Evolutionary conservation across 352 stramenopile species (phyloP).

Genomic region (Phytophthora rubi): DNA sequence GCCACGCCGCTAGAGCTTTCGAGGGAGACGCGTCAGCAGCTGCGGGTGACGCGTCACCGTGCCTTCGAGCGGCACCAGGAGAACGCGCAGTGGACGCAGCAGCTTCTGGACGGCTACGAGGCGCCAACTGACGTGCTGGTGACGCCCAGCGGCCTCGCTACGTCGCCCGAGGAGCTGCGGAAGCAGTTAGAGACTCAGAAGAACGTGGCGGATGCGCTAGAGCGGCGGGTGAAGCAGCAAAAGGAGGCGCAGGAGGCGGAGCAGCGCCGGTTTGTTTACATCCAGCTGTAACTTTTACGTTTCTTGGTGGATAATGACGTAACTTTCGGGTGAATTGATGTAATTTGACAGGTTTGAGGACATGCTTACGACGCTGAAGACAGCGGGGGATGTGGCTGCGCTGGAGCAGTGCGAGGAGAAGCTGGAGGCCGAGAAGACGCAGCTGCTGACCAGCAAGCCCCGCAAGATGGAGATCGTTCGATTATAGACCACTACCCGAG

Average conservation of each 20-base stretch:
- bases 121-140: slow-evolving; percentile 2
- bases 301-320: neutral
- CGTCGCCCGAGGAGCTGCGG: slow-evolving; percentile 25
- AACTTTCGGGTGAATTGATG: neutral
- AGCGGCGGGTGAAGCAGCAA: slow-evolving; percentile 27
- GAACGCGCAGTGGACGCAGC: slow-evolving; percentile 64
- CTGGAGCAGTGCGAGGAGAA: slow-evolving; percentile 34
- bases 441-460: slow-evolving; percentile 22
- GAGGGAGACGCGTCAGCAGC: slow-evolving; percentile 50
- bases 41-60: slow-evolving; percentile 56
- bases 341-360: slow-evolving; percentile 36
- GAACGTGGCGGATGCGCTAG: slow-evolving; percentile 19
- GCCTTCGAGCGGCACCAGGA: slow-evolving; percentile 70
- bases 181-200: slow-evolving; percentile 23
- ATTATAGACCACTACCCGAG: slow-evolving; percentile 29
- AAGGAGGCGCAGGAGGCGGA: slow-evolving; percentile 24
- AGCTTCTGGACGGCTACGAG: slow-evolving; percentile 33
- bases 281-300: neutral
- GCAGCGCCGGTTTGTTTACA: slow-evolving; percentile 24
- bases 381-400: slow-evolving; percentile 21
- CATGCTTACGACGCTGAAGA: slow-evolving; percentile 37
- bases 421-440: slow-evolving; percentile 29
- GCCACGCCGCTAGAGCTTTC: slow-evolving; percentile 48
- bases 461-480: slow-evolving; percentile 54
- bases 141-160: slow-evolving; percentile 3